These are phyloP conservation scores for Rhynchospora breviuscula DNA, from an alignment of 176 grass and related monocot genomes.

Conservation along the genomic window DNA sequence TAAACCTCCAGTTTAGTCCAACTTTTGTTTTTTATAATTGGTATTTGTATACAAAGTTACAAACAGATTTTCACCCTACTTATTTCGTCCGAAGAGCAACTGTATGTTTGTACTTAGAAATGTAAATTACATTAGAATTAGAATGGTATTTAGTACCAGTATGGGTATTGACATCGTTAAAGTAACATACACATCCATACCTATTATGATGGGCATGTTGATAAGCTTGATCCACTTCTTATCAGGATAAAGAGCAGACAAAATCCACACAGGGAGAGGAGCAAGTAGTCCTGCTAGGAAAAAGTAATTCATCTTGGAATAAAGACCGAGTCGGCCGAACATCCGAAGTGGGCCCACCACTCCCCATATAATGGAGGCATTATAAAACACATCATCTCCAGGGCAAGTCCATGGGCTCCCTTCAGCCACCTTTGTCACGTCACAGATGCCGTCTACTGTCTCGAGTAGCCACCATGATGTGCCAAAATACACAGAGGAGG, in stretches of 20 bases:
- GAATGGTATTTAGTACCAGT: neutral
- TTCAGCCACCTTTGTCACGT: conserved; percentile 24
- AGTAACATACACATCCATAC: neutral
- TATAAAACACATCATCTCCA: conserved; percentile 65
- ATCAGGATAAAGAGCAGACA: conserved; percentile 35
- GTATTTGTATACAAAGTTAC: neutral
- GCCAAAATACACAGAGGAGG: conserved; percentile 55
- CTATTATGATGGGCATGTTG: conserved; percentile 70
- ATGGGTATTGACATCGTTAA: neutral
- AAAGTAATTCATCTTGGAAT: conserved; percentile 63
- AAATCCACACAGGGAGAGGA: conserved; percentile 50
- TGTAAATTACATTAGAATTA: neutral
- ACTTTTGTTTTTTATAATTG: neutral
- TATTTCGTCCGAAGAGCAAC: too few relatives aligned
- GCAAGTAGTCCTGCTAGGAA: conserved; percentile 56
- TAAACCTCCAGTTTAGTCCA: neutral
- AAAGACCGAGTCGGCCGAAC: conserved; percentile 53
- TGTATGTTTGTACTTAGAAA: neutral
- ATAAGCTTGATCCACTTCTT: conserved; percentile 45
- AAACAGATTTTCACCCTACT: too few relatives aligned
- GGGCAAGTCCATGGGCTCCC: conserved; percentile 93
- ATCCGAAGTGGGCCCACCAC: conserved; percentile 66
- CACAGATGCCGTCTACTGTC: conserved; percentile 44
- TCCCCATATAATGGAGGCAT: conserved; percentile 90
- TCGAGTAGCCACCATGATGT: conserved; percentile 79